Evolutionary conservation across 331 rosid genomes (phyloP).

Genomic region (Spiraea crenata): DNA sequence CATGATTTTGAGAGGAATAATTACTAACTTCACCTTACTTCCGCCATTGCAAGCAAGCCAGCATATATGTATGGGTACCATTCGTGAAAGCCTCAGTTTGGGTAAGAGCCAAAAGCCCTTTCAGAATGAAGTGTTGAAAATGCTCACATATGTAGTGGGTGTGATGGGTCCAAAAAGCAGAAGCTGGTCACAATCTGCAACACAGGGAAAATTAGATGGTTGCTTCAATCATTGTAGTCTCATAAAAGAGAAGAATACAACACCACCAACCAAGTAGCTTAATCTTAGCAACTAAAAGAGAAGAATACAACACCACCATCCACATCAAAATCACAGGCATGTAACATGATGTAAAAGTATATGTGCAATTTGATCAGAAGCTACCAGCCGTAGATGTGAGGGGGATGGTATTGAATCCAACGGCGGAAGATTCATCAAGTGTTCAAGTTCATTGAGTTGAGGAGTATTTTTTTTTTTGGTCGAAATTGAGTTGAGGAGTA

Average conservation of each 20-base stretch:
- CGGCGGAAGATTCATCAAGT: background rate
- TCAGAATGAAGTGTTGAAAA: background rate
- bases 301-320: background rate
- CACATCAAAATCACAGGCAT: no score
- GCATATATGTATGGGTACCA: no score
- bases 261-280: background rate
- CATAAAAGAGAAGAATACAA: background rate
- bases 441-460: background rate
- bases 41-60: no score
- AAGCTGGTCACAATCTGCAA: slow-evolving; percentile 22
- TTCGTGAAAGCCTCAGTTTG: no score
- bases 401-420: background rate
- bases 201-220: slow-evolving; percentile 16
- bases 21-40: no score
- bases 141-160: background rate
- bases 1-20: no score
- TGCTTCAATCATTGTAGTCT: slow-evolving; percentile 30
- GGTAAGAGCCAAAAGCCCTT: background rate
- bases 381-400: background rate
- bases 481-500: background rate
- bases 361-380: background rate
- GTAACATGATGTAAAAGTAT: no score
- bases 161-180: slow-evolving; percentile 25
- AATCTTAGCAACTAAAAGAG: background rate
- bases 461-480: no score